Evolutionary conservation across 306 rosid species (phyloP).

Genomic region (Begonia fuchsioides): DNA sequence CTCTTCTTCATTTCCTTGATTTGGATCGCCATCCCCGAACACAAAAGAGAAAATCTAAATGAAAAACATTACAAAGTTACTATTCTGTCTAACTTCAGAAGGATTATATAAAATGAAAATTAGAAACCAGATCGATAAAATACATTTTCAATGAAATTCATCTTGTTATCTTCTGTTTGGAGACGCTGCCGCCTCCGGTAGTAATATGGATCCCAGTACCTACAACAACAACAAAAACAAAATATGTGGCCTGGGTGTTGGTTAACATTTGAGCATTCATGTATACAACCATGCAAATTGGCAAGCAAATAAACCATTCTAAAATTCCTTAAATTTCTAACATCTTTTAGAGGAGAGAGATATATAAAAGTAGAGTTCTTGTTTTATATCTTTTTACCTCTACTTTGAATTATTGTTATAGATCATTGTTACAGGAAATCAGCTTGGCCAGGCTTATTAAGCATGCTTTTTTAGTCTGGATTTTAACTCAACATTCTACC

Average conservation of each 20-base stretch:
- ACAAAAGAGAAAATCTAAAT: constrained; percentile 85
- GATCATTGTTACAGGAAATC: no score
- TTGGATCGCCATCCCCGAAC: constrained; percentile 98
- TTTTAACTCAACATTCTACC: no score
- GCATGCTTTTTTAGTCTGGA: no score
- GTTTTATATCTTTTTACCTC: not conserved
- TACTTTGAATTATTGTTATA: not conserved
- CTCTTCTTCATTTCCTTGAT: constrained; percentile 99
- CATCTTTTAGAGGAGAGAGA: not conserved
- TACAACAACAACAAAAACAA: constrained; percentile 12
- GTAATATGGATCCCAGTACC: constrained; percentile 99
- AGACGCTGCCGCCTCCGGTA: constrained; percentile 55
- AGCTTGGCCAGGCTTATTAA: no score
- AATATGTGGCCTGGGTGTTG: constrained; percentile 10
- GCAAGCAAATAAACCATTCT: not conserved
- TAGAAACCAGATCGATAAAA: constrained; percentile 17
- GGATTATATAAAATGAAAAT: constrained; percentile 8
- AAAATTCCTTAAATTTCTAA: not conserved
- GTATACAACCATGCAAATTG: constrained; percentile 3
- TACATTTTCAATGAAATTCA: constrained; percentile 87
- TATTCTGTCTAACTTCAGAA: constrained; percentile 5
- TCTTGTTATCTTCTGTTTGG: constrained; percentile 57
- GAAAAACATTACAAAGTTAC: constrained; percentile 14
- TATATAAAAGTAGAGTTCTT: not conserved
- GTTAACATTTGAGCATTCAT: constrained; percentile 5